These are phyloP conservation scores for Monosporascus sp. DNA, from an alignment of 2,329 filamentous ascomycete genomes.

Conservation along the genomic window DNA sequence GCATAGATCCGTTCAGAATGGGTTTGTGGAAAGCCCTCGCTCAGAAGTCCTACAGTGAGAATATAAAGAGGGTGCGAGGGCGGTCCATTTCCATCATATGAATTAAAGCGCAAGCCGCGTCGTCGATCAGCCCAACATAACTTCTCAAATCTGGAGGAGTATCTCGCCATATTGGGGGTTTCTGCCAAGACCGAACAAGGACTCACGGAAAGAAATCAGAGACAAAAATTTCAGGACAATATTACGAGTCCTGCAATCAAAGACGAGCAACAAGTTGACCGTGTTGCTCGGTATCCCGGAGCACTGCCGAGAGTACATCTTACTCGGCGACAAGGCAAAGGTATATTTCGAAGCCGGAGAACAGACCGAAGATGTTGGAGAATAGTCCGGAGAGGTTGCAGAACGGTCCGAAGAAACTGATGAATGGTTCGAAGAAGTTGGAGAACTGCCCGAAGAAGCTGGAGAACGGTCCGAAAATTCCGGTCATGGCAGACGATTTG, in stretches of 20 bases:
- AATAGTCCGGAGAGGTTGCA: too few relatives aligned
- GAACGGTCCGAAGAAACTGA: too few relatives aligned
- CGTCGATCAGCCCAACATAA: neutral
- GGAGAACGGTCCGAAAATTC: too few relatives aligned
- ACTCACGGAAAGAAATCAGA: neutral
- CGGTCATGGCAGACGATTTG: neutral
- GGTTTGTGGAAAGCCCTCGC: too few relatives aligned
- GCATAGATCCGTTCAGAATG: too few relatives aligned
- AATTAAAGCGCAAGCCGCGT: too few relatives aligned
- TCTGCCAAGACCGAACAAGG: neutral
- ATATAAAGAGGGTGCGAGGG: too few relatives aligned
- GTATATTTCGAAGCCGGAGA: neutral
- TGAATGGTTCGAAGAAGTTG: too few relatives aligned
- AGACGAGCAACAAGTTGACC: neutral
- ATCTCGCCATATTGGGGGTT: neutral
- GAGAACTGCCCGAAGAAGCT: too few relatives aligned
- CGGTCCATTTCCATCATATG: too few relatives aligned
- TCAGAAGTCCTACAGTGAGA: too few relatives aligned
- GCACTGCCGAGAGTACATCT: neutral
- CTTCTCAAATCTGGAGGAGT: neutral
- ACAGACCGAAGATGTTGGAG: neutral
- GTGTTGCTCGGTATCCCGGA: neutral
- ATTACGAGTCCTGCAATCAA: neutral
- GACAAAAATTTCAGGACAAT: neutral
- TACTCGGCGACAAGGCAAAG: neutral